A percentile compares a stretch with the other conserved stretches of the same genome.
phyloP scores from a whole-genome alignment of 208 protist genomes.

The Trypanosoma lewisi region DNA sequence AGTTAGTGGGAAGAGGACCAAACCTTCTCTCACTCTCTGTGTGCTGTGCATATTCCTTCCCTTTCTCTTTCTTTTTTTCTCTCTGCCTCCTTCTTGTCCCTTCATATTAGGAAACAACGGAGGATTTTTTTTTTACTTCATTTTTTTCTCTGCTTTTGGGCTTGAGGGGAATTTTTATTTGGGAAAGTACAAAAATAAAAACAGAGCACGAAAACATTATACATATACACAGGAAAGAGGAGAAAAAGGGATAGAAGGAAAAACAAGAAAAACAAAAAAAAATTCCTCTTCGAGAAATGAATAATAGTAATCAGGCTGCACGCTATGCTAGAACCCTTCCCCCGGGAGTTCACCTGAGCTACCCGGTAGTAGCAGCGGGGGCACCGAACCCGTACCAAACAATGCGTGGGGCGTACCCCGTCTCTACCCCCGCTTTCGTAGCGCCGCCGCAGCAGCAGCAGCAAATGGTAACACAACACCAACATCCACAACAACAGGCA shows the following conservation, averaged over 20 bases:
- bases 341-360: constrained; percentile 20
- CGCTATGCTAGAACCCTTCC: constrained; percentile 8
- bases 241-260: background rate
- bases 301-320: constrained; percentile 22
- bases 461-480: constrained; percentile 9
- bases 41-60: background rate
- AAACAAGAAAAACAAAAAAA: background rate
- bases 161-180: background rate
- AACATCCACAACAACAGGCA: constrained; percentile 12
- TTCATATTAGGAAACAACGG: no score
- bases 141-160: background rate
- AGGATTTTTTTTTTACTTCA: constrained; percentile 19
- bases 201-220: background rate
- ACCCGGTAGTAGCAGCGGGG: background rate
- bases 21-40: constrained; percentile 1
- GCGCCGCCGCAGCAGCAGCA: constrained; percentile 18
- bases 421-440: background rate
- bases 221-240: background rate
- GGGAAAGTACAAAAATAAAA: background rate
- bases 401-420: constrained; percentile 10
- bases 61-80: constrained; percentile 5
- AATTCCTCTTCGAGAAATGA: no score
- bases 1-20: background rate
- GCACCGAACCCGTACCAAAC: constrained; percentile 28
- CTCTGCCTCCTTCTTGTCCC: background rate